Conservation (phyloP, 805 yeast species). For the Yamadazyma sp. region DNA sequence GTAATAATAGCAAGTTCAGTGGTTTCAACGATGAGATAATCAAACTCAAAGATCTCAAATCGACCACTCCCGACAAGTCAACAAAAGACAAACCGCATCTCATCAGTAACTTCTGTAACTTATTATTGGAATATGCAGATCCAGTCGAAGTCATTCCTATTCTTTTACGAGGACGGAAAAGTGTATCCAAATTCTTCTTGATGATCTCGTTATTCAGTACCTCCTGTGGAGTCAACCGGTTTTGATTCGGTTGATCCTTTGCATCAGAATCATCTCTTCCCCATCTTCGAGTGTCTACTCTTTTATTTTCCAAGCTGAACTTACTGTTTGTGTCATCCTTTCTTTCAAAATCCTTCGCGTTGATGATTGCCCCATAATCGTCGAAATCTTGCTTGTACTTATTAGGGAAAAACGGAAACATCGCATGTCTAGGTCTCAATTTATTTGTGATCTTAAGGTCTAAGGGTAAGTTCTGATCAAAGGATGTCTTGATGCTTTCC, state of each 20-base stretch:
- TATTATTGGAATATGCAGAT: constrained; percentile 19
- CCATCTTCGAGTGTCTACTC: constrained; percentile 31
- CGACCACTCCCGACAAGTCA: constrained; percentile 83
- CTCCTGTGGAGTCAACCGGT: constrained; percentile 44
- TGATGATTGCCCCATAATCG: constrained; percentile 83
- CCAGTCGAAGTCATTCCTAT: constrained; percentile 20
- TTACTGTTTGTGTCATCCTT: constrained; percentile 48
- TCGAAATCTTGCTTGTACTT: constrained; percentile 60
- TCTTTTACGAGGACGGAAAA: constrained; percentile 52
- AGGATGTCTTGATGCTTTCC: constrained; percentile 36
- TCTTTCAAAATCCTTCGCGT: constrained; percentile 59
- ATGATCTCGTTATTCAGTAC: constrained; percentile 40
- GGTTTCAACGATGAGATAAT: constrained; percentile 81
- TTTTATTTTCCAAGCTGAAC: constrained; percentile 39
- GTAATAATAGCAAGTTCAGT: constrained; percentile 59
- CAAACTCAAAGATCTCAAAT: constrained; percentile 74
- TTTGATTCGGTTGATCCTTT: constrained; percentile 21
- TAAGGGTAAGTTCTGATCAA: constrained; percentile 47
- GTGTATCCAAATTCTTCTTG: constrained; percentile 46
- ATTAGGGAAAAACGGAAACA: constrained; percentile 70
- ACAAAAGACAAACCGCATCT: constrained; percentile 73
- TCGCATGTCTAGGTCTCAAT: constrained; percentile 52
- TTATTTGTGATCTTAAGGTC: constrained; percentile 51
- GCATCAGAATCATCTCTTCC: constrained; percentile 21
- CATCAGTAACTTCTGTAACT: constrained; percentile 27